These are phyloP conservation scores for Bruguiera sexangula DNA, from an alignment of 345 rosid genomes.

Conservation along the genomic window DNA sequence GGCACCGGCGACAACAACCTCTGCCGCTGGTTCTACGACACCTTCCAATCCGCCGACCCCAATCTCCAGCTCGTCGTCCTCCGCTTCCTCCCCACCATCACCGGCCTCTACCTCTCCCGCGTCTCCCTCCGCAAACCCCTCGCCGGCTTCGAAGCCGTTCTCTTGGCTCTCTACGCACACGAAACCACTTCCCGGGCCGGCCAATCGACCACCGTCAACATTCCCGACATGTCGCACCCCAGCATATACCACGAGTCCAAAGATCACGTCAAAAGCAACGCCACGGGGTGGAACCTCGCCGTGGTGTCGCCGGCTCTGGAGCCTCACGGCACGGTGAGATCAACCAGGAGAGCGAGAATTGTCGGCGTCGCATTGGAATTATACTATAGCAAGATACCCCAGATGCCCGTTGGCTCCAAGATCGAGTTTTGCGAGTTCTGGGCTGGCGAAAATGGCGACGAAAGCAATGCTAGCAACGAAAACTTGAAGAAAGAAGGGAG, in stretches of 20 bases:
- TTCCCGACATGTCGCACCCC: slow-evolving; percentile 71
- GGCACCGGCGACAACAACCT: slow-evolving; percentile 79
- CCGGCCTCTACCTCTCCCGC: slow-evolving; percentile 77
- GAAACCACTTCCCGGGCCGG: slow-evolving; percentile 63
- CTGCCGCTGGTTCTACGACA: slow-evolving; percentile 91
- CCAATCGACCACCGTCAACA: slow-evolving; percentile 55
- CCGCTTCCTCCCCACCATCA: slow-evolving; percentile 62
- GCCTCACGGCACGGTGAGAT: slow-evolving; percentile 73
- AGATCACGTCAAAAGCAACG: slow-evolving; percentile 25
- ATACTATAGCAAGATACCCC: slow-evolving; percentile 51
- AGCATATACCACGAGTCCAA: slow-evolving; percentile 74
- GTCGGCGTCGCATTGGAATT: slow-evolving; percentile 76
- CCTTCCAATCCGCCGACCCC: slow-evolving; percentile 62
- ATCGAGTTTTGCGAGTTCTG: slow-evolving; percentile 72
- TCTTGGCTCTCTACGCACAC: slow-evolving; percentile 72
- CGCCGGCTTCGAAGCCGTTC: slow-evolving; percentile 82
- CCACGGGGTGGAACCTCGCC: slow-evolving; percentile 59
- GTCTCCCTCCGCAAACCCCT: slow-evolving; percentile 52
- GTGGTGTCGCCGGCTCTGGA: slow-evolving; percentile 67
- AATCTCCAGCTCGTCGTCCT: slow-evolving; percentile 68
- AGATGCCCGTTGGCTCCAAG: slow-evolving; percentile 59
- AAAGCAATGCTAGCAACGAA: background rate
- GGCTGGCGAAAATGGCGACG: slow-evolving; percentile 50
- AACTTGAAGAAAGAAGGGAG: slow-evolving; percentile 25
- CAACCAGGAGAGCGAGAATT: slow-evolving; percentile 65